Base-by-base conservation (phyloP, 495 filamentous ascomycete species). In the Mycothermus thermophilus region DNA sequence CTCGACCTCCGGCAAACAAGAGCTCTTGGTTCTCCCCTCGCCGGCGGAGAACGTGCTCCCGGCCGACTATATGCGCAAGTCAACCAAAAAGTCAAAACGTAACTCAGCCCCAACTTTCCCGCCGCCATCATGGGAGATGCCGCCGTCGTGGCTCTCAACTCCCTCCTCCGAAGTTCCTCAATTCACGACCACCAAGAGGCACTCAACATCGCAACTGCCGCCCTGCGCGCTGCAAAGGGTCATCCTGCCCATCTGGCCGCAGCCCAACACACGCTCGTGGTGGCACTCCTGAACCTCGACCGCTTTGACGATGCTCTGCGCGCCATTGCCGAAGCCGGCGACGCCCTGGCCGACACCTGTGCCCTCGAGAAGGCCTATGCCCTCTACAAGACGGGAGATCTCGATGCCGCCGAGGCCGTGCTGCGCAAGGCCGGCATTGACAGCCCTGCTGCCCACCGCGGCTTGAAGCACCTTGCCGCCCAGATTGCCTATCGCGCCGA, bases 251-350 rank as follows among this genome's bases (percentile, higher is more conserved):
- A 77, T 16, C 40, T 54, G 31, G 27, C 30, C 19, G 47, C 39
- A 15, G 78, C 81, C 5, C 81, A 82, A 28, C 79, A 80, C 53
- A 77, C 78, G 23, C 84, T 83, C 42, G 68, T 77, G 8, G 80
- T 96, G 24, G 86, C 90, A 8, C 69, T 99, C 23, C 59, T 96
- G 33, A 93, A 92, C 52, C 76, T 96, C 32, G 92, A 99, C 53
- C 83, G 87, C 38, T 95, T 79, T 55, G 79, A 90, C 13, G 90
- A 97, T 60, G 80, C 85, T 15, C 64, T 93, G 31, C 75, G 74
- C 27, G 72, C 75, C 21, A 69, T 96, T 37, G 75, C 84, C 48
- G 71, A 77, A 24, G 78, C 69, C 28, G 81, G 79, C 22, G 65
- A 79, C 44, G 58, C 54, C 32, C 54, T 94, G 37, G 79, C 79